A percentile compares a stretch with the other conserved stretches of the same genome.
Evolutionary conservation across 1,284 basidiomycete species (phyloP).

Genomic region (Clitocybe nebularis): DNA sequence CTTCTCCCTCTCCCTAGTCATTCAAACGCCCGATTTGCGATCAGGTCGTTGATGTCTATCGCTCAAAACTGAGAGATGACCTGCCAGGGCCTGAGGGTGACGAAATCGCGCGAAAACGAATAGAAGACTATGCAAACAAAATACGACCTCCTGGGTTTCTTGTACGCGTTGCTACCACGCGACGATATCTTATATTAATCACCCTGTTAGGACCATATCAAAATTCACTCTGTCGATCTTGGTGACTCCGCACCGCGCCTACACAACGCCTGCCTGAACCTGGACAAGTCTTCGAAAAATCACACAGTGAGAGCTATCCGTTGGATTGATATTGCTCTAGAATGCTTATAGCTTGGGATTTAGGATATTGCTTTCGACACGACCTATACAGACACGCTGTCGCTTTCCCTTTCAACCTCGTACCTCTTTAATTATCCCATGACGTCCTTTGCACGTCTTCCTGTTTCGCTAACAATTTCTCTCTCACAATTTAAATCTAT

Average conservation of each 20-base stretch:
- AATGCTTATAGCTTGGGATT: constrained; percentile 3
- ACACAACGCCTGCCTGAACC: constrained; percentile 49
- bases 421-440: constrained; percentile 82
- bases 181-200: constrained; percentile 7
- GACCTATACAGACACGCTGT: constrained; percentile 66
- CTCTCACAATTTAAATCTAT: constrained; percentile 72
- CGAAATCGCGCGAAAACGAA: constrained; percentile 62
- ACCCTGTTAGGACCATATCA: constrained; percentile 60
- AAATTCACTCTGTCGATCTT: constrained; percentile 70
- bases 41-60: constrained; percentile 68
- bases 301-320: constrained; percentile 18
- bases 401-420: constrained; percentile 75
- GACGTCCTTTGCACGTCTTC: constrained; percentile 74
- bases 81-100: constrained; percentile 61
- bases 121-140: constrained; percentile 70
- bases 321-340: neutral
- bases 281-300: constrained; percentile 17
- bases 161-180: constrained; percentile 35
- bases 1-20: neutral
- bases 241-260: constrained; percentile 67
- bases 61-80: constrained; percentile 64
- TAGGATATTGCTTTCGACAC: constrained; percentile 64
- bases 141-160: constrained; percentile 65
- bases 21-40: no score
- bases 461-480: constrained; percentile 73